Percentiles rank a stretch among this genome's conserved stretches.
Conservation (phyloP, 306 rosid genomes). For the Styphnolobium japonicum region DNA sequence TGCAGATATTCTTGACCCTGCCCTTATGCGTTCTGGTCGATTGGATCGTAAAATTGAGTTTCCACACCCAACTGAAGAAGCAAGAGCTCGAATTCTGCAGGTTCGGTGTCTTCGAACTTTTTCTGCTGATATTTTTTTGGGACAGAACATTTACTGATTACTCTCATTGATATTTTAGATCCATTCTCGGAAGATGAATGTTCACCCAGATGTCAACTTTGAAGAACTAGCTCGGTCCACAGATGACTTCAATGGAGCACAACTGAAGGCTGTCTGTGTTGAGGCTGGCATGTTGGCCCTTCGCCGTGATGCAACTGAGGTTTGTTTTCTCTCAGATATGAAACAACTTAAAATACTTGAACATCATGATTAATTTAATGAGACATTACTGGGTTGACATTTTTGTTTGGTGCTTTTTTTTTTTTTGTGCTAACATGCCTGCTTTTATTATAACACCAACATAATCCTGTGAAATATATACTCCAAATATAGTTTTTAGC, state of each 20-base stretch:
- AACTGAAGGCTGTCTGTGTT: conserved; percentile 89
- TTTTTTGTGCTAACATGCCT: neutral
- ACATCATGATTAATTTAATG: neutral
- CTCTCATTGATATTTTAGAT: conserved; percentile 46
- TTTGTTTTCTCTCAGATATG: conserved; percentile 22
- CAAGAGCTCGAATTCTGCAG: conserved; percentile 94
- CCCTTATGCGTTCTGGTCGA: conserved; percentile 98
- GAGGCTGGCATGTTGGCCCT: conserved; percentile 99
- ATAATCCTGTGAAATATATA: neutral
- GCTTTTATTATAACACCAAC: neutral
- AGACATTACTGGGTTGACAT: neutral
- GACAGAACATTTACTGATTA: neutral
- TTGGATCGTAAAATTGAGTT: conserved; percentile 97
- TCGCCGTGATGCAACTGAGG: conserved; percentile 99
- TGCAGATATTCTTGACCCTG: conserved; percentile 96
- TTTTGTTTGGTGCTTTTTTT: neutral
- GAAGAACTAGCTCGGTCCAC: conserved; percentile 95
- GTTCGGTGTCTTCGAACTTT: conserved; percentile 31
- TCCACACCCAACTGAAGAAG: conserved; percentile 98
- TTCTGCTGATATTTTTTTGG: neutral
- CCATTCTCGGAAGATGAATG: conserved; percentile 95
- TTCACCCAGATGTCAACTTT: conserved; percentile 89
- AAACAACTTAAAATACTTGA: neutral
- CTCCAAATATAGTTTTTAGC: neutral
- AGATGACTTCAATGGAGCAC: conserved; percentile 96